Evolutionary conservation across 768 basidiomycete genomes (phyloP).

Genomic region (Termitomyces sp.): DNA sequence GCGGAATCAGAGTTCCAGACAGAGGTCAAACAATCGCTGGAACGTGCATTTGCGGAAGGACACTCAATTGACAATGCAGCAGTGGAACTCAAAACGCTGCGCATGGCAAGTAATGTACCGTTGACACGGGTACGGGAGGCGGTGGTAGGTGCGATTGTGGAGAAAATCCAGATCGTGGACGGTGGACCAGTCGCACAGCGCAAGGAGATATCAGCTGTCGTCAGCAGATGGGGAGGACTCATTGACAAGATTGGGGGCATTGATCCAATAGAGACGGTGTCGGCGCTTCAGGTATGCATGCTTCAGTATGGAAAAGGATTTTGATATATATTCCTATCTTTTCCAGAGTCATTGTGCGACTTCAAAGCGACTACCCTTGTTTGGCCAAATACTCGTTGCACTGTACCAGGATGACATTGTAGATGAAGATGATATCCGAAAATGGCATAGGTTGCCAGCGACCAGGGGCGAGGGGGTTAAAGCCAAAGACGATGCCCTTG

Average conservation of each 20-base stretch:
- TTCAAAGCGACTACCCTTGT: conserved; percentile 64
- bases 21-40: conserved; percentile 82
- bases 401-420: conserved; percentile 92
- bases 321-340: too few species aligned
- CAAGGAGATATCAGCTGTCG: conserved; percentile 57
- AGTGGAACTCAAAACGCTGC: conserved; percentile 92
- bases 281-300: conserved; percentile 66
- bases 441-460: conserved; percentile 67
- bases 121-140: conserved; percentile 83
- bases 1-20: conserved; percentile 67
- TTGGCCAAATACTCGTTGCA: conserved; percentile 81
- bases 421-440: conserved; percentile 85
- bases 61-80: conserved; percentile 92
- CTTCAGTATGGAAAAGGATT: background rate
- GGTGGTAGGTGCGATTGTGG: conserved; percentile 82
- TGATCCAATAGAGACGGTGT: conserved; percentile 77
- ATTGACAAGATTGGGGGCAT: conserved; percentile 80
- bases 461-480: conserved; percentile 51
- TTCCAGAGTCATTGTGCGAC: conserved; percentile 59
- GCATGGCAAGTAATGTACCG: conserved; percentile 95
- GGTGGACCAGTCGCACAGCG: conserved; percentile 57
- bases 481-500: conserved; percentile 31
- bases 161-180: conserved; percentile 60
- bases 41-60: conserved; percentile 87
- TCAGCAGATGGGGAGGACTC: conserved; percentile 79